A percentile compares a stretch with the other conserved stretches of the same genome.
phyloP scores from a whole-genome alignment of 805 yeast genomes.

The Yamadazyma paraphyllophila region DNA sequence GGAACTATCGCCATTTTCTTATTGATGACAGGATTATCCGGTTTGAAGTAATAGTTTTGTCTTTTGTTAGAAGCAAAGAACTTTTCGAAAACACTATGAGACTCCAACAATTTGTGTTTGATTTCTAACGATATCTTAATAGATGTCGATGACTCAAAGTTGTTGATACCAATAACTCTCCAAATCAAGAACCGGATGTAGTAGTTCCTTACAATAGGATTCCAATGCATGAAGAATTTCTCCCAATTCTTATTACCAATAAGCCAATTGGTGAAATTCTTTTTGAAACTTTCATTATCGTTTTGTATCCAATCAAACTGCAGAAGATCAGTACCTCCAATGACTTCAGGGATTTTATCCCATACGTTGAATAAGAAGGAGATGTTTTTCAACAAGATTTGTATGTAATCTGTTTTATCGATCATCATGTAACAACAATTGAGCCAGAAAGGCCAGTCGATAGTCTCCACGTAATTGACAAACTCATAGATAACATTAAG shows the following conservation, averaged over 20 bases:
- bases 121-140: slow-evolving; percentile 30
- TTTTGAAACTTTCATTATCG: slow-evolving; percentile 41
- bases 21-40: slow-evolving; percentile 46
- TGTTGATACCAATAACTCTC: slow-evolving; percentile 51
- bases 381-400: slow-evolving; percentile 59
- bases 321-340: background rate
- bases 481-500: slow-evolving; percentile 42
- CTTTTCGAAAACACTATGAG: slow-evolving; percentile 25
- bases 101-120: slow-evolving; percentile 27
- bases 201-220: slow-evolving; percentile 70
- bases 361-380: slow-evolving; percentile 71
- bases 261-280: slow-evolving; percentile 54
- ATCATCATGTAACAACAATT: slow-evolving; percentile 57
- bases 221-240: slow-evolving; percentile 71
- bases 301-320: slow-evolving; percentile 38
- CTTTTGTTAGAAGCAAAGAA: slow-evolving; percentile 19
- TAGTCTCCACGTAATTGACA: slow-evolving; percentile 29
- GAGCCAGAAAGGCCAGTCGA: slow-evolving; percentile 81
- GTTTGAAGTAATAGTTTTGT: slow-evolving; percentile 23
- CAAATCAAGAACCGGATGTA: slow-evolving; percentile 67
- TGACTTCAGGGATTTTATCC: slow-evolving; percentile 57
- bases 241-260: slow-evolving; percentile 51
- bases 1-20: slow-evolving; percentile 47
- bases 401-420: slow-evolving; percentile 55
- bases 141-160: slow-evolving; percentile 33